These are phyloP conservation scores for Calonectria ilicicola DNA, from an alignment of 2,329 filamentous ascomycete species.

Conservation along the genomic window DNA sequence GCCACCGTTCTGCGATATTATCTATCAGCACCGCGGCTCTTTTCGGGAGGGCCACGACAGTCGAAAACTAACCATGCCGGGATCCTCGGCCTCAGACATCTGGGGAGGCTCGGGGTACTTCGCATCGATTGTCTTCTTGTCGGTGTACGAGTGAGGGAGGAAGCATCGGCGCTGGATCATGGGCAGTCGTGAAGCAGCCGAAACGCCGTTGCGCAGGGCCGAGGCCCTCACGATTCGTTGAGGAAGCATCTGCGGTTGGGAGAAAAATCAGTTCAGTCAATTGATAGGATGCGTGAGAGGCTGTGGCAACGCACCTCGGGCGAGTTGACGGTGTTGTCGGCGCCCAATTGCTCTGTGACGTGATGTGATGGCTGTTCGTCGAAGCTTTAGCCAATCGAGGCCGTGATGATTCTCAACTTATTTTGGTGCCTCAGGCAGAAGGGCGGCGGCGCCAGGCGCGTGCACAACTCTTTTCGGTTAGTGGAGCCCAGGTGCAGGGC, in stretches of 20 bases:
- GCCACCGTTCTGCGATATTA: conserved; percentile 76
- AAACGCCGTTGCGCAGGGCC: conserved; percentile 57
- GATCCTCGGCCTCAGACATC: conserved; percentile 72
- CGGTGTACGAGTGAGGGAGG: conserved; percentile 62
- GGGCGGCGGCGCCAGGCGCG: conserved; percentile 36
- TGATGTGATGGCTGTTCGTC: conserved; percentile 44
- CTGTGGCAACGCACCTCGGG: conserved; percentile 44
- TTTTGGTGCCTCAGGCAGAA: conserved; percentile 50
- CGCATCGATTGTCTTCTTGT: conserved; percentile 60
- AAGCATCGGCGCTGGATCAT: conserved; percentile 69
- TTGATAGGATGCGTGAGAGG: not conserved
- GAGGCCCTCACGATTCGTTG: conserved; percentile 67
- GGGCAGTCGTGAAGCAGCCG: conserved; percentile 62
- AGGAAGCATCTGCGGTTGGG: conserved; percentile 67
- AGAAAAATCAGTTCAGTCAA: conserved; percentile 31
- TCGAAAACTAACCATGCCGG: conserved; percentile 68
- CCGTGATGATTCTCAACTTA: conserved; percentile 46
- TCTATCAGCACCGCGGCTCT: conserved; percentile 38
- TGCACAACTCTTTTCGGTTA: conserved; percentile 42
- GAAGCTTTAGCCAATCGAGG: conserved; percentile 47
- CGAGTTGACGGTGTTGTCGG: conserved; percentile 44
- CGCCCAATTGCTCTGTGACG: conserved; percentile 53
- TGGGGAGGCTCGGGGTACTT: conserved; percentile 63
- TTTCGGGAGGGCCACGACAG: conserved; percentile 4
- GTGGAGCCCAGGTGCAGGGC: conserved; percentile 35